A percentile compares a stretch with the other conserved stretches of the same genome.
phyloP scores from a whole-genome alignment of 1,284 basidiomycete genomes.

The Limonomyces culmigenus region DNA sequence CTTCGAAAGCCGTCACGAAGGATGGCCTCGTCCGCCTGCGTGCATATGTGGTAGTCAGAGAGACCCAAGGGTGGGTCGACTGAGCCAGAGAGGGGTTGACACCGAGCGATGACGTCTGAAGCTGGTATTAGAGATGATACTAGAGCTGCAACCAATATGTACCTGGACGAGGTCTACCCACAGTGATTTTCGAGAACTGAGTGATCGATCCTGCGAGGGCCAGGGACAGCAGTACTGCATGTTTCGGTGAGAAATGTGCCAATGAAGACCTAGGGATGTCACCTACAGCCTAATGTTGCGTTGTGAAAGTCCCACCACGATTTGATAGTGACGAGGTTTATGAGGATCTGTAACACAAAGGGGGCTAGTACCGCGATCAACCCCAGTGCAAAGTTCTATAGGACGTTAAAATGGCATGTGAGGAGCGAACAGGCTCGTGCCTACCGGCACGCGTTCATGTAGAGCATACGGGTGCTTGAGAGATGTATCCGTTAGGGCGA shows the following conservation, averaged over 20 bases:
- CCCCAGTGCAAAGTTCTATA: constrained; percentile 38
- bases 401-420: not conserved
- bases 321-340: constrained; percentile 56
- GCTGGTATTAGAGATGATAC: not conserved
- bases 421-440: constrained; percentile 8
- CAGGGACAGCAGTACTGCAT: constrained; percentile 53
- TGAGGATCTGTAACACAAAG: constrained; percentile 42
- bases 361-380: constrained; percentile 59
- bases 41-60: constrained; percentile 66
- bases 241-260: constrained; percentile 4
- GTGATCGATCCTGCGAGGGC: constrained; percentile 70
- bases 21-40: constrained; percentile 37
- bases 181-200: constrained; percentile 73
- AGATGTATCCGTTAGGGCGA: constrained; percentile 71
- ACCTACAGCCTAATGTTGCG: constrained; percentile 58
- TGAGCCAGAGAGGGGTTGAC: constrained; percentile 53
- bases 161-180: constrained; percentile 83
- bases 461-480: constrained; percentile 53
- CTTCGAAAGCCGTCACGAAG: constrained; percentile 82
- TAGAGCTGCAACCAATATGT: constrained; percentile 4
- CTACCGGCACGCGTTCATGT: constrained; percentile 73
- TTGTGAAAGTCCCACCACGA: constrained; percentile 85
- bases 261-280: too few species aligned
- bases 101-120: constrained; percentile 64
- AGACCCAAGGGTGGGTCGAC: constrained; percentile 62